Conservation (phyloP, 2,329 filamentous ascomycete species). For the Colletotrichum chrysophilum region DNA sequence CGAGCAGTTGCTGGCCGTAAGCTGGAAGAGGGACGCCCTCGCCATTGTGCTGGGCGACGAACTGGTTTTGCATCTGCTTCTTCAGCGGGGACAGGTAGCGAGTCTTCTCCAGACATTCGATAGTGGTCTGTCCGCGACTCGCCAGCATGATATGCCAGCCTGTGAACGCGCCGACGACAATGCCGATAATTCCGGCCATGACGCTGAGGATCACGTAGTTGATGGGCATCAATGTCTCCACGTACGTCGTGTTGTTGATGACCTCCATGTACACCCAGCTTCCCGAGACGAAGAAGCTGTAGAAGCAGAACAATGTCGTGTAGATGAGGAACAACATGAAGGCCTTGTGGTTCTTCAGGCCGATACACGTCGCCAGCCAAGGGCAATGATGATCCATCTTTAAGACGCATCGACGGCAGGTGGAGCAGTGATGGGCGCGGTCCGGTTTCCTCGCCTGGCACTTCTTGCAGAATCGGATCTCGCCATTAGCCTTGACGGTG, state of each 20-base stretch:
- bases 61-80: slow-evolving; percentile 70
- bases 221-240: slow-evolving; percentile 81
- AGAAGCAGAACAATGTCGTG: slow-evolving; percentile 83
- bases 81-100: slow-evolving; percentile 85
- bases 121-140: slow-evolving; percentile 83
- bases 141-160: slow-evolving; percentile 89
- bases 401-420: slow-evolving; percentile 89
- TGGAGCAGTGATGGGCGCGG: slow-evolving; percentile 95
- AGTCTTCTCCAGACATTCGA: slow-evolving; percentile 95
- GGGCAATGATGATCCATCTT: slow-evolving; percentile 99
- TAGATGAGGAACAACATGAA: slow-evolving; percentile 94
- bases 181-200: slow-evolving; percentile 85
- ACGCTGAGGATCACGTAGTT: slow-evolving; percentile 91
- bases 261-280: slow-evolving; percentile 89
- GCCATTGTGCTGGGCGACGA: slow-evolving; percentile 59
- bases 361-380: slow-evolving; percentile 96
- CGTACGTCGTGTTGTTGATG: slow-evolving; percentile 70
- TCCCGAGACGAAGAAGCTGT: slow-evolving; percentile 77
- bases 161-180: slow-evolving; percentile 90
- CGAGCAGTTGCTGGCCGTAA: slow-evolving; percentile 76
- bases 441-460: slow-evolving; percentile 95
- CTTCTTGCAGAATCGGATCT: slow-evolving; percentile 93
- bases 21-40: slow-evolving; percentile 57
- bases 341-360: slow-evolving; percentile 92
- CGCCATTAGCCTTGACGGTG: slow-evolving; percentile 91